Evolutionary conservation across 1,139 yeast species (phyloP), one percentile per base, ranked within the genome.

Genomic region (Debaryomyces robertsiae): DNA sequence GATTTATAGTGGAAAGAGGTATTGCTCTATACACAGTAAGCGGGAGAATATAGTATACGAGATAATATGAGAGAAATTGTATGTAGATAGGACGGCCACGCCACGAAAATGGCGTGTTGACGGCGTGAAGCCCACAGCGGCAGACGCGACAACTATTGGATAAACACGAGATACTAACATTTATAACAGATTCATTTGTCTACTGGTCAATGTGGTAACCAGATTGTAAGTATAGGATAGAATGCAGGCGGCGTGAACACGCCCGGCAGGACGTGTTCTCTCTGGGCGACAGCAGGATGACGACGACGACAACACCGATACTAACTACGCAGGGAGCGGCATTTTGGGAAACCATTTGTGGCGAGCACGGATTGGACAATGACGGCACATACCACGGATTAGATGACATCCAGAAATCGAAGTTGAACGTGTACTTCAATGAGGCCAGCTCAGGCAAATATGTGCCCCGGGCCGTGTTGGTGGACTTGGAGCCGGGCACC

Each of bases 161-260:
- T 19, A 19, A 19, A 19, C 7, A 19, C 22, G 7, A 19, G 22
- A 19, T 19, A 19, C 22, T 19, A 19, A 19, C 22, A 7, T 6
- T 19, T 19, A n/a, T 7, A 19, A 33, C 63, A 84, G 93, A 88
- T 91, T 68, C 98, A 91, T 71, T 79, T 91, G 68, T 91, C 97
- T 48, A 85, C 97, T 44, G 98, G 98, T 69, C 98, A 91, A 76
- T 93, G 98, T 82, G 98, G 98, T 82, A 93, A 93, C 82, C 98
- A 93, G 75, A 90, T 93, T 58, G 91, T 81, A 75, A 55, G 85
- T 79, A 53, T 44, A 23, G n/a, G 27, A 16, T 32, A 15, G 30
- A 15, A n/a, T n/a, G n/a, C n/a, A n/a, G n/a, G n/a, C n/a, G n/a
- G n/a, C n/a, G n/a, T n/a, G n/a, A n/a, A n/a, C n/a, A n/a, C n/a